These are phyloP conservation scores for Acrodontium crateriforme DNA, from an alignment of 2,329 filamentous ascomycete genomes.

Conservation along the genomic window DNA sequence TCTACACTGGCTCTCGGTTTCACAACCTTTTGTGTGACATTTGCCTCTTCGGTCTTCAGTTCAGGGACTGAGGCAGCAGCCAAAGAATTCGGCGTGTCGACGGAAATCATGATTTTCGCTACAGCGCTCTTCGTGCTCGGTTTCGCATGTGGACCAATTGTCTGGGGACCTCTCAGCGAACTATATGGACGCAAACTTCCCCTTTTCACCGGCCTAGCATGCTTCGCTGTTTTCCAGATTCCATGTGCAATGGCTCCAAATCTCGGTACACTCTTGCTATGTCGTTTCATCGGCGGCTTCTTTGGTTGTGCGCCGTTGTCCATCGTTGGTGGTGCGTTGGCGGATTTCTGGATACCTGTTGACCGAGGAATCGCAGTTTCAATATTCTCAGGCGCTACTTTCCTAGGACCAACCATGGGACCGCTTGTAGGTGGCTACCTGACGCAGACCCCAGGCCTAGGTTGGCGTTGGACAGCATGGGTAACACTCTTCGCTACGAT, in stretches of 20 bases:
- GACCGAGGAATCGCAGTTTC: conserved; percentile 23
- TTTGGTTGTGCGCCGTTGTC: conserved; percentile 39
- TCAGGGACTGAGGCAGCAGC: conserved; percentile 29
- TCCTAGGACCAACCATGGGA: conserved; percentile 36
- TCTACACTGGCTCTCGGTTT: conserved; percentile 28
- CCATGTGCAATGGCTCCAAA: conserved; percentile 42
- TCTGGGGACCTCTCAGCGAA: conserved; percentile 43
- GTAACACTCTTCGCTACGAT: conserved; percentile 37
- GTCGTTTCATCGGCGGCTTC: conserved; percentile 39
- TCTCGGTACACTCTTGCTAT: conserved; percentile 40
- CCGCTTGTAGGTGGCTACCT: conserved; percentile 39
- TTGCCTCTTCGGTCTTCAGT: conserved; percentile 34
- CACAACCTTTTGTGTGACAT: conserved; percentile 35
- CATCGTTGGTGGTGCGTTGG: conserved; percentile 36
- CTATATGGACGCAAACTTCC: conserved; percentile 38
- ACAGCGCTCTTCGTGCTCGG: conserved; percentile 34
- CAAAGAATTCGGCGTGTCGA: conserved; percentile 31
- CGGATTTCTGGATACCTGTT: conserved; percentile 36
- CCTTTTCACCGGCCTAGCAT: conserved; percentile 35
- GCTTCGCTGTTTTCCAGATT: conserved; percentile 42
- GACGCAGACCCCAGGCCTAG: conserved; percentile 30
- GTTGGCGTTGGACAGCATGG: conserved; percentile 46
- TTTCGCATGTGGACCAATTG: conserved; percentile 11
- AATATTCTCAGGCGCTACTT: conserved; percentile 12
- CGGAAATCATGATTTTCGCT: conserved; percentile 36